phyloP scores from a whole-genome alignment of 768 basidiomycete genomes.

The Mycena pura region DNA sequence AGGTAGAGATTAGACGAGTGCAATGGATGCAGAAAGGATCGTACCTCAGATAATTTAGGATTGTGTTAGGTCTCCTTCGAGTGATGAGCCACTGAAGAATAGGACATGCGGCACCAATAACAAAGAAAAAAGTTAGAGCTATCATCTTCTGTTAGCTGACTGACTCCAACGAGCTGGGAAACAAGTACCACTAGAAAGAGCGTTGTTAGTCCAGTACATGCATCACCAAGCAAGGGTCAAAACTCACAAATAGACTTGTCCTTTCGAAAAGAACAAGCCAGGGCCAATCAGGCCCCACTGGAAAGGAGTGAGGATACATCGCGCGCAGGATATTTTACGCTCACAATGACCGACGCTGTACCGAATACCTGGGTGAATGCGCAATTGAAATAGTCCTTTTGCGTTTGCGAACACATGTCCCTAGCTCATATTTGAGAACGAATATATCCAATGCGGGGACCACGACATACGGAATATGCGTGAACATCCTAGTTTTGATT shows the following conservation, averaged over 20 bases:
- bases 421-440: constrained; percentile 31
- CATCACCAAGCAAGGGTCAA: background rate
- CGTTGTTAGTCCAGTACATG: background rate
- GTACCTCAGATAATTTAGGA: constrained; percentile 72
- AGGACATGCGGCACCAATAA: constrained; percentile 73
- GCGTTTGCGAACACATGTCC: constrained; percentile 52
- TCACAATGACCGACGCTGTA: constrained; percentile 64
- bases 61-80: constrained; percentile 66
- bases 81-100: constrained; percentile 67
- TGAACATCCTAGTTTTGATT: constrained; percentile 60
- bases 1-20: background rate
- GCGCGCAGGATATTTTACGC: constrained; percentile 27
- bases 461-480: constrained; percentile 61
- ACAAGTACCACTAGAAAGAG: background rate
- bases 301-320: background rate
- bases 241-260: constrained; percentile 65
- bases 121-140: constrained; percentile 75
- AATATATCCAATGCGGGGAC: background rate
- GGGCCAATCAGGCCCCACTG: constrained; percentile 78
- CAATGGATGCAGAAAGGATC: constrained; percentile 30
- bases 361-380: constrained; percentile 58
- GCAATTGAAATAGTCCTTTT: constrained; percentile 60
- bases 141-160: background rate
- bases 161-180: background rate
- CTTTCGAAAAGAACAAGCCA: constrained; percentile 57